Evolutionary conservation across 306 rosid genomes (phyloP), one percentile per base, ranked within the genome.

Genomic region (Vigna reflexopilosa): DNA sequence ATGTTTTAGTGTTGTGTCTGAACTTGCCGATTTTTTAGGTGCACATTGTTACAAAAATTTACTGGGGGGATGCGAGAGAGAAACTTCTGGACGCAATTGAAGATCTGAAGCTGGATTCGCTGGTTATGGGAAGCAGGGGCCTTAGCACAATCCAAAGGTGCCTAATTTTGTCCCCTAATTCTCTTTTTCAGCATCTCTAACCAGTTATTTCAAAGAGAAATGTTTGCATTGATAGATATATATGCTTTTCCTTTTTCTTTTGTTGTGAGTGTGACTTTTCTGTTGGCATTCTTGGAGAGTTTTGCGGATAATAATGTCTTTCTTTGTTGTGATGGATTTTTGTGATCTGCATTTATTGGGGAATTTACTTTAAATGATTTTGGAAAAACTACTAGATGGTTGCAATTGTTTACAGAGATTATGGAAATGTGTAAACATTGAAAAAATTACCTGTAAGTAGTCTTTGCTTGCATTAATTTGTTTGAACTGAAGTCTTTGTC

Each of bases 41-140:
- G 66, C 77, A n/a, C 13, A 24, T 95, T 76, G 87, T 95, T 54
- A 14, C 96, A 30, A 95, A 95, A 82, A 52, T 96, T 32, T 91
- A 91, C 75, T 96, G 98, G 98, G 99, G 99, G 2, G 99, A 96
- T 87, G 91, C 99, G 3, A 91, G 99, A 83, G 99, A 96, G 90
- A 91, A 91, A 78, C 88, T 96, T 17, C 56, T 96, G 62, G 86
- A 93, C 40, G 90, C 98, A 3, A 56, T 88, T 79, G 97, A 91
- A 85, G 96, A 89, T 54, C 89, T 96, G 88, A 91, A 93, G 78
- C 82, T 96, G 81, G 97, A 96, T 70, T 86, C 93, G 66, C 67
- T 96, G 52, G 94, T 96, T 6, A 81, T 96, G 96, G 99, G 99
- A 83, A 96, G 94, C 93, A 96, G 99, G 82, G 99, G 99, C 4